A percentile compares a stretch with the other conserved stretches of the same genome.
Evolutionary conservation across 176 grass and related monocot species (phyloP).

Genomic region (Zizania latifolia): DNA sequence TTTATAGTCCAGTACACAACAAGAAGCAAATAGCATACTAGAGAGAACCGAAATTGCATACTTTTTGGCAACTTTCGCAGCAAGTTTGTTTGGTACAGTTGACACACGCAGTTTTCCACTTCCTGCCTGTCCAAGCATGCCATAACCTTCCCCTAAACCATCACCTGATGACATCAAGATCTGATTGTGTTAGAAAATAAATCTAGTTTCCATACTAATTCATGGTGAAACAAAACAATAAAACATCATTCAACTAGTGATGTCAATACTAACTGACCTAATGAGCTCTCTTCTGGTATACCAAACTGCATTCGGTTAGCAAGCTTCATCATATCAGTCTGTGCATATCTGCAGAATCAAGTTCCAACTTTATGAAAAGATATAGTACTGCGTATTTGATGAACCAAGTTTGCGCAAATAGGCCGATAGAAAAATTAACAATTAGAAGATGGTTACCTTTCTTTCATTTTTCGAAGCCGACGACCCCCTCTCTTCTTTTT

Average conservation of each 20-base stretch:
- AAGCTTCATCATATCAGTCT: slow-evolving; percentile 90
- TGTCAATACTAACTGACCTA: slow-evolving; percentile 39
- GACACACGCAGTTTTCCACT: slow-evolving; percentile 76
- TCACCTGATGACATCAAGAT: slow-evolving; percentile 49
- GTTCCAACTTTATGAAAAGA: not conserved
- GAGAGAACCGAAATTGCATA: slow-evolving; percentile 13
- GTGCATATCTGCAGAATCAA: slow-evolving; percentile 58
- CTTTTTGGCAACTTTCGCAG: slow-evolving; percentile 66
- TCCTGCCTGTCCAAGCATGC: slow-evolving; percentile 87
- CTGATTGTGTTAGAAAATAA: slow-evolving; percentile 11
- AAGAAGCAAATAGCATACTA: slow-evolving; percentile 1
- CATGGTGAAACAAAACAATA: not conserved
- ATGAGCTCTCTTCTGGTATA: slow-evolving; percentile 75
- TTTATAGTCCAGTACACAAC: not conserved
- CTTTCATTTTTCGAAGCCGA: slow-evolving; percentile 84
- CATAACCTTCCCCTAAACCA: slow-evolving; percentile 73
- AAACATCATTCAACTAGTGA: not conserved
- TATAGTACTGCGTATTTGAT: not conserved
- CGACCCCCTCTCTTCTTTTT: slow-evolving; percentile 86
- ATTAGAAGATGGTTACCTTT: slow-evolving; percentile 44
- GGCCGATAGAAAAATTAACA: not conserved
- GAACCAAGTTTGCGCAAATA: not conserved
- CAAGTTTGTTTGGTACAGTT: slow-evolving; percentile 53
- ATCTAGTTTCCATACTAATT: not conserved
- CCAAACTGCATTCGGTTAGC: slow-evolving; percentile 81